phyloP scores from a whole-genome alignment of 768 basidiomycete species.

The Mycena olivaceomarginata region DNA sequence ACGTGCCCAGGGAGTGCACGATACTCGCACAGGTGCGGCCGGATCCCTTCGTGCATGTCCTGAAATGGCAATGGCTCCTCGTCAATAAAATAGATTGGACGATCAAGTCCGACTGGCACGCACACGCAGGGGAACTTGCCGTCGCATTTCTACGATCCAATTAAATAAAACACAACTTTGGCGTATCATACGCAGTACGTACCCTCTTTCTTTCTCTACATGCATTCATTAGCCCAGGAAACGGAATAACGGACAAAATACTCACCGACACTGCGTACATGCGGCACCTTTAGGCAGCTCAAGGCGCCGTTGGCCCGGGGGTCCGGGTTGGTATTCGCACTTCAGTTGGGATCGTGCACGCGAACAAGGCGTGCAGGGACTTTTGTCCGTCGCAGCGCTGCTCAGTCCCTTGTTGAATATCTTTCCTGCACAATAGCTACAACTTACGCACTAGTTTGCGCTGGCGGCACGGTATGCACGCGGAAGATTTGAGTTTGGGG shows the following conservation, averaged over 20 bases:
- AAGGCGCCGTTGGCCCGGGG: not conserved
- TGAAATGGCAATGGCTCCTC: too few species aligned
- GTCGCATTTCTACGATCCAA: not conserved
- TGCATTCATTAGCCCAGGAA: not conserved
- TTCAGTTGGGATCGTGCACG: not conserved
- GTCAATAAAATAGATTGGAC: too few species aligned
- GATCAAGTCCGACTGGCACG: too few species aligned
- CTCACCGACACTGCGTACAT: not conserved
- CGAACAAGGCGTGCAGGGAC: not conserved
- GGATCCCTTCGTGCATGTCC: too few species aligned
- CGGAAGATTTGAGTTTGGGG: not conserved
- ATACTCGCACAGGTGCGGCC: too few species aligned
- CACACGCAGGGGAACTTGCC: not conserved
- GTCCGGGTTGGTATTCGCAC: not conserved
- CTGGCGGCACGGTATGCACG: not conserved
- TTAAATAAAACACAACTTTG: not conserved
- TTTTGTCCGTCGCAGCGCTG: not conserved
- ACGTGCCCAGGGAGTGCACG: too few species aligned
- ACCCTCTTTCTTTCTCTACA: not conserved
- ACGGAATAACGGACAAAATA: not conserved
- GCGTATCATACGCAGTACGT: not conserved
- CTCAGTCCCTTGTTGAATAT: not conserved
- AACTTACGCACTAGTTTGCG: not conserved
- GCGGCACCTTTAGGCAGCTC: not conserved
- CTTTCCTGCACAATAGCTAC: not conserved